These are phyloP conservation scores for Coniochaeta sp. DNA, from an alignment of 2,329 filamentous ascomycete species.

Conservation along the genomic window DNA sequence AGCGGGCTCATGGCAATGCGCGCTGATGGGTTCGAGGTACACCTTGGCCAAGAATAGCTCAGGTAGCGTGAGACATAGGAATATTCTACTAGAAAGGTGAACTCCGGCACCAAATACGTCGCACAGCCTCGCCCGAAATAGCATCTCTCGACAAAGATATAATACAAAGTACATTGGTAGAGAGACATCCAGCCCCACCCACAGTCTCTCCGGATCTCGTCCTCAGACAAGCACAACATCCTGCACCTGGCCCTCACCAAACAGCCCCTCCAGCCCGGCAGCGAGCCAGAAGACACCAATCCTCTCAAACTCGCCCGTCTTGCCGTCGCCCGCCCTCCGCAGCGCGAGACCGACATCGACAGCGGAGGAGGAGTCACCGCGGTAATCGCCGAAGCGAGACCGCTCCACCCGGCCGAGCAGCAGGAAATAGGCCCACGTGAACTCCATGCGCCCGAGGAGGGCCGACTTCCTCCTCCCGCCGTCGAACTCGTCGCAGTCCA, in stretches of 20 bases:
- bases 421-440: slow-evolving; percentile 1
- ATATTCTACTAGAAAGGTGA: too few relatives aligned
- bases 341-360: neutral
- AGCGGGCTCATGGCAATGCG: too few relatives aligned
- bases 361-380: neutral
- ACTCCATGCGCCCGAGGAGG: neutral
- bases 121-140: too few relatives aligned
- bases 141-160: too few relatives aligned
- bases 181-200: too few relatives aligned
- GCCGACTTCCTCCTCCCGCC: neutral
- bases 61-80: too few relatives aligned
- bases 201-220: too few relatives aligned
- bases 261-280: neutral
- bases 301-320: neutral
- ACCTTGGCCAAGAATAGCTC: too few relatives aligned
- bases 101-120: too few relatives aligned
- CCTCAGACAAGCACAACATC: neutral
- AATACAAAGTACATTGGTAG: too few relatives aligned
- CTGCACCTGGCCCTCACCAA: neutral
- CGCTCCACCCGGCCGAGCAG: neutral
- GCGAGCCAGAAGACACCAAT: neutral
- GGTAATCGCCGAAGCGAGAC: too few relatives aligned
- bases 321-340: neutral
- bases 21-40: too few relatives aligned
- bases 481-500: slow-evolving; percentile 1